phyloP scores from a whole-genome alignment of 805 yeast genomes.

The Pichia occidentalis region DNA sequence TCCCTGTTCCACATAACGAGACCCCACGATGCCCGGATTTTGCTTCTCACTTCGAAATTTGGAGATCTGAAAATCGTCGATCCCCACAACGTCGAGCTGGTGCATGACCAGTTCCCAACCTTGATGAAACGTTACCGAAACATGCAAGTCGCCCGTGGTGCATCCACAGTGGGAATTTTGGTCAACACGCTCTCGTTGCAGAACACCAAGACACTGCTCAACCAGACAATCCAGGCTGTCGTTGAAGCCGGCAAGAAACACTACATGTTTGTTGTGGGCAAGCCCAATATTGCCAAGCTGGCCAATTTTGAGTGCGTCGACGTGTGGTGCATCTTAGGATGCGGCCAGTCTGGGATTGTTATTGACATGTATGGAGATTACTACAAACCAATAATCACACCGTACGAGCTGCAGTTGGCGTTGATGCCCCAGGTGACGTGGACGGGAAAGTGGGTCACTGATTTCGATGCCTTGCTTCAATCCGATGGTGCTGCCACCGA shows the following conservation, averaged over 20 bases:
- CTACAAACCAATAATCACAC: slow-evolving; percentile 88
- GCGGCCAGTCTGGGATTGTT: slow-evolving; percentile 89
- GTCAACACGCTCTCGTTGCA: slow-evolving; percentile 83
- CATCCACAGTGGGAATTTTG: slow-evolving; percentile 86
- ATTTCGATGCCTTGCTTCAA: slow-evolving; percentile 50
- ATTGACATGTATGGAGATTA: slow-evolving; percentile 74
- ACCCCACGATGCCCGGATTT: slow-evolving; percentile 74
- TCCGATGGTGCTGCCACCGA: slow-evolving; percentile 32
- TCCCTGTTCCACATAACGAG: slow-evolving; percentile 60
- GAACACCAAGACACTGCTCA: slow-evolving; percentile 64
- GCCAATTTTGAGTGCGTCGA: slow-evolving; percentile 95
- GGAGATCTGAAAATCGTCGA: slow-evolving; percentile 45
- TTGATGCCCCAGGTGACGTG: slow-evolving; percentile 69
- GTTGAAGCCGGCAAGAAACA: slow-evolving; percentile 80
- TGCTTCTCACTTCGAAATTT: slow-evolving; percentile 71
- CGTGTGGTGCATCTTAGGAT: slow-evolving; percentile 90
- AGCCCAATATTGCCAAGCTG: slow-evolving; percentile 93
- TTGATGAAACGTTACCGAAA: slow-evolving; percentile 76
- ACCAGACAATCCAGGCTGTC: slow-evolving; percentile 53
- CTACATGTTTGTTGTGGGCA: slow-evolving; percentile 93
- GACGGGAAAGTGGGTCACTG: slow-evolving; percentile 93
- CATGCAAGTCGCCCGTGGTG: slow-evolving; percentile 84
- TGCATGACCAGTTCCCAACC: slow-evolving; percentile 66
- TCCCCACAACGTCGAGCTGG: slow-evolving; percentile 29
- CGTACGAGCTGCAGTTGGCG: slow-evolving; percentile 83